Base-by-base conservation (phyloP, 345 rosid species). In the Pelargonium nanum region DNA sequence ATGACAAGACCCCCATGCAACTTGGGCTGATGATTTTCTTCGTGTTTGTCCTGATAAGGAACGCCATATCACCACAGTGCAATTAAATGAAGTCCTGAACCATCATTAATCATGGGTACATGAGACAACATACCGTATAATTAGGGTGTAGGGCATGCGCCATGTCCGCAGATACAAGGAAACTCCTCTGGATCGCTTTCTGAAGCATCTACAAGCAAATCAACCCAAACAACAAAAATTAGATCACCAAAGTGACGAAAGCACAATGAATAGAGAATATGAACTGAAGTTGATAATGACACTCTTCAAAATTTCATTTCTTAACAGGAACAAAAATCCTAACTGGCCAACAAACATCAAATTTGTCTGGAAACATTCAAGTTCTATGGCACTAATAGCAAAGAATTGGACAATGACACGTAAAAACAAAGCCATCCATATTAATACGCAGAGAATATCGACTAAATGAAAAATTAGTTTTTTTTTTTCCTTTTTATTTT, bases 1-100 rank as follows among this genome's bases (percentile, higher is more conserved):
- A 93, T 83, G 34, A 93, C 99, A 20, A 93, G 95, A n/a, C 99
- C 99, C n/a, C 96, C 85, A 5, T 93, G 99, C 86, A 90, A 69
- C 82, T 78, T 88, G 5, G 97, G 97, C 72, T 87, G 99, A 74
- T 93, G 97, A 68, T 86, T 89, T 1, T 93, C 99, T 63, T 93
- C 99, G 55, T 93, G 99, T 71, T 88, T 90, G 67, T 93, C 99
- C 99, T 89, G 68, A 64, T 54, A 73, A 66, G 26, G 24, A 59
- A 34, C 61, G 22, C 28, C 65, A 56, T 20, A 62, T 70, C 56
- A 66, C 26, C 44, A 61, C 22, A 67, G 44, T 53, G 55, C 56
- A 64, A 59, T 28, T 21, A 24, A 62, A 56, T 40, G 64, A 45
- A 56, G 34, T 5, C 74, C 68, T 51, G 6, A 26, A 22, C 57